phyloP scores from a whole-genome alignment of 1,139 yeast species.

The Taphrina sp. region DNA sequence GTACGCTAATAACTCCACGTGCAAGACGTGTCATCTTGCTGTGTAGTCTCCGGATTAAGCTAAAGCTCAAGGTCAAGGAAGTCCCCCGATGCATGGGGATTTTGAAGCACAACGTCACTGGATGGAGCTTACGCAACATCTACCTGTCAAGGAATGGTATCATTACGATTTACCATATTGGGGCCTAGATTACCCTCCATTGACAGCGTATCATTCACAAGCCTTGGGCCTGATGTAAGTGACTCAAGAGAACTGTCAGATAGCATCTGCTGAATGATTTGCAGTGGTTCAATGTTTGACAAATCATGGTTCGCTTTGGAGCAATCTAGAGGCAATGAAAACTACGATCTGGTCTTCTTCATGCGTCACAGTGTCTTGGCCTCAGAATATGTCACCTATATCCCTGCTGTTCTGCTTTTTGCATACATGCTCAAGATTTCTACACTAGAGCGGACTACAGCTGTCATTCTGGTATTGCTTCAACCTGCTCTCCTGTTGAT shows the following conservation, averaged over 20 bases:
- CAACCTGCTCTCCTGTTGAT: slow-evolving; percentile 73
- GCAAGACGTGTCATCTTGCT: not conserved
- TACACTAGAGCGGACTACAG: not conserved
- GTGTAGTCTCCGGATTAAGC: no score
- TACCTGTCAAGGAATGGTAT: slow-evolving; percentile 81
- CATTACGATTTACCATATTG: slow-evolving; percentile 85
- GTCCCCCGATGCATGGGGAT: slow-evolving; percentile 85
- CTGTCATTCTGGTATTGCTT: slow-evolving; percentile 40
- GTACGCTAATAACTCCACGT: no score
- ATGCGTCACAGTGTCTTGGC: slow-evolving; percentile 78
- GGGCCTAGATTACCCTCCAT: slow-evolving; percentile 97
- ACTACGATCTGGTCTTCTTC: slow-evolving; percentile 63
- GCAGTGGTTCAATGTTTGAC: slow-evolving; percentile 49
- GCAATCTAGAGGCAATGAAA: slow-evolving; percentile 72
- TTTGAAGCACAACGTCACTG: slow-evolving; percentile 98
- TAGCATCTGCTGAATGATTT: slow-evolving; percentile 2
- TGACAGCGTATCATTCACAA: slow-evolving; percentile 92
- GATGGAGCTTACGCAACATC: slow-evolving; percentile 82
- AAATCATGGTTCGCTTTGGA: slow-evolving; percentile 76
- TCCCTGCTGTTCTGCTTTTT: slow-evolving; percentile 78
- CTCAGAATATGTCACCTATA: slow-evolving; percentile 70
- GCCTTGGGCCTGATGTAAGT: slow-evolving; percentile 59
- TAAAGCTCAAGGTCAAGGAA: slow-evolving; percentile 42
- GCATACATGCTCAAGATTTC: slow-evolving; percentile 17
- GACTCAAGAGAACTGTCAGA: not conserved